Evolutionary conservation across 176 grass and related monocot genomes (phyloP).

Genomic region (Hordeum marinum): DNA sequence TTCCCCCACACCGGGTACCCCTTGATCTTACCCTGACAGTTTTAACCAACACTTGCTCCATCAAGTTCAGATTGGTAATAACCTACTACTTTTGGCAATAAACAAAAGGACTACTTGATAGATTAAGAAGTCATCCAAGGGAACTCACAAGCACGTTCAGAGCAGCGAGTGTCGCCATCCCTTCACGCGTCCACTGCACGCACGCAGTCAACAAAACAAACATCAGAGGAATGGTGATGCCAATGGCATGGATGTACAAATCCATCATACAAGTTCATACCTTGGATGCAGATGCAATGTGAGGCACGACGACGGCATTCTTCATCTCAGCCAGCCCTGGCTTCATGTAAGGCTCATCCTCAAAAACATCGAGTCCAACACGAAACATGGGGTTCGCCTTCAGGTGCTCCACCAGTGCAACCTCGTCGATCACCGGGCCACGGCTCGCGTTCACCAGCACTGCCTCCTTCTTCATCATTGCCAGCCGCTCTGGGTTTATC

Average conservation of each 20-base stretch:
- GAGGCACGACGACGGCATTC: constrained; percentile 82
- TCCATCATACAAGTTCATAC: neutral
- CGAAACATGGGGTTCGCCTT: constrained; percentile 90
- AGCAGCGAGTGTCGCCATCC: constrained; percentile 89
- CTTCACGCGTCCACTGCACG: constrained; percentile 83
- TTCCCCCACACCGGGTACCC: constrained; percentile 77
- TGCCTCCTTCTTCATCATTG: constrained; percentile 98
- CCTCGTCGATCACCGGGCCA: constrained; percentile 83
- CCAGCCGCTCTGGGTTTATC: constrained; percentile 84
- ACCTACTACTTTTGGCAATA: neutral
- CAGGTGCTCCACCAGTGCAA: constrained; percentile 82
- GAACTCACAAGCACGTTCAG: constrained; percentile 85
- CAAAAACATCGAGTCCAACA: constrained; percentile 88
- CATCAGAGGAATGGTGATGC: too few relatives aligned
- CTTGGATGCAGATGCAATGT: constrained; percentile 97
- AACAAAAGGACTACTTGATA: neutral
- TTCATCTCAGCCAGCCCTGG: constrained; percentile 84
- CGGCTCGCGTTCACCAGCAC: constrained; percentile 88
- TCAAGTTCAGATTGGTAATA: neutral
- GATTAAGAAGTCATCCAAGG: neutral
- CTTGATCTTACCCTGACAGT: constrained; percentile 72
- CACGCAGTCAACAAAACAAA: neutral
- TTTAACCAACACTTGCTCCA: neutral
- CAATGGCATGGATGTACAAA: too few relatives aligned
- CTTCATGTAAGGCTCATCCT: constrained; percentile 96